These are phyloP conservation scores for Enterocytospora artemiae DNA, from an alignment of 371 early-diverging fungal species.

Conservation along the genomic window DNA sequence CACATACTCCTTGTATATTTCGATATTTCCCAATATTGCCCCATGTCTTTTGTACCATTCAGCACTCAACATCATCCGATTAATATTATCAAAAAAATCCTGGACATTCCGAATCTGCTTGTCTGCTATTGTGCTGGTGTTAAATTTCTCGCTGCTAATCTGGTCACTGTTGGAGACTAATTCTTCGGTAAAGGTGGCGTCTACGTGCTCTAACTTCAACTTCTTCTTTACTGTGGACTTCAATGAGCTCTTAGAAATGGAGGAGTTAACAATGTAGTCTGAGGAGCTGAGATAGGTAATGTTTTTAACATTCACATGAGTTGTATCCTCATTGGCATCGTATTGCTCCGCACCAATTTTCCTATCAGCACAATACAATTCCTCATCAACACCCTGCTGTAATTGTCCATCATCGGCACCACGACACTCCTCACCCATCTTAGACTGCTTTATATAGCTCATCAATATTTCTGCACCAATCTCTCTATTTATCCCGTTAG, in stretches of 20 bases:
- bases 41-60: conserved; percentile 56
- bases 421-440: no score
- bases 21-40: conserved; percentile 21
- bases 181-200: conserved; percentile 21
- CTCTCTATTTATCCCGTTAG: conserved; percentile 24
- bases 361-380: no score
- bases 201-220: conserved; percentile 29
- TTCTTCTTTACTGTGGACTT: conserved; percentile 32
- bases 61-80: conserved; percentile 34
- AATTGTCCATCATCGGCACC: no score
- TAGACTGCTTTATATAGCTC: no score
- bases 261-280: background rate
- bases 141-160: conserved; percentile 9
- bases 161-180: conserved; percentile 12
- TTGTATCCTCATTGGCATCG: background rate
- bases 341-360: no score
- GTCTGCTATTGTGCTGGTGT: conserved; percentile 36
- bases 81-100: conserved; percentile 44
- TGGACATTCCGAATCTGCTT: conserved; percentile 35
- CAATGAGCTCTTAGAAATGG: background rate
- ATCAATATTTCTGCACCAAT: conserved; percentile 32
- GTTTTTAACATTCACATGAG: background rate
- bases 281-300: background rate
- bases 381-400: no score
- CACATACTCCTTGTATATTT: background rate